Evolutionary conservation across 345 rosid species (phyloP), one percentile per base, ranked within the genome.

Genomic region (Syzygium oleosum): DNA sequence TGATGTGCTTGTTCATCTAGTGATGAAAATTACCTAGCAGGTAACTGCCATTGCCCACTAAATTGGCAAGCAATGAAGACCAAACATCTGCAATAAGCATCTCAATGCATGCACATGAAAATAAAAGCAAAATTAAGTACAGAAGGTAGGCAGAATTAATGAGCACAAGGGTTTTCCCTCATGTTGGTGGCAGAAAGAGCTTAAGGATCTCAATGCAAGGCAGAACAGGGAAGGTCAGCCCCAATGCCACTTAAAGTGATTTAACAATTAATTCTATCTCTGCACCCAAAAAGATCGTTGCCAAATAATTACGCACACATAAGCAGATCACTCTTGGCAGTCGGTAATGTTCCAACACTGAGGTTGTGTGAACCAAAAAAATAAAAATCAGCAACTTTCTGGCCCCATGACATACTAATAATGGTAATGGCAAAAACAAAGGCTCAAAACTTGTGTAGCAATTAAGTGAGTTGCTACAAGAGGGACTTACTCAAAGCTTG

Each of bases 401-500:
- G 80, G 80, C 25, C 80, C 41, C 80, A 19, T 73, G 80, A 73
- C 80, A 73, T 34, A 41, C 80, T 41, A 73, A 73, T 34, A 73
- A 34, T 34, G 80, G 46, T 34, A 34, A 34, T 34, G 25, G 80
- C 46, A 68, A 68, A 31, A 68, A 68, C 46, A 68, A 68, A 68
- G 23, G 58, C 15, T 25, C 25, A 84, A 52, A 84, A 15, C 61
- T 51, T 52, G 59, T 2, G 16, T 73, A 73, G 80, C 80, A 73
- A 73, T 73, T 34, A 73, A 73, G 80, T 73, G 25, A 34, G 80
- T 73, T 73, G 46, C 86, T 51, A 84, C 46, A 31, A 52, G 85
- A 23, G 46, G 51, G 87, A 91, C 93, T 92, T 94, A 98, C 99
- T 90, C 87, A 97, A 91, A 87, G 98, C 99, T 93, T 97, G 99